phyloP scores from a whole-genome alignment of 75 land plant species.

The Sequoia sempervirens region DNA sequence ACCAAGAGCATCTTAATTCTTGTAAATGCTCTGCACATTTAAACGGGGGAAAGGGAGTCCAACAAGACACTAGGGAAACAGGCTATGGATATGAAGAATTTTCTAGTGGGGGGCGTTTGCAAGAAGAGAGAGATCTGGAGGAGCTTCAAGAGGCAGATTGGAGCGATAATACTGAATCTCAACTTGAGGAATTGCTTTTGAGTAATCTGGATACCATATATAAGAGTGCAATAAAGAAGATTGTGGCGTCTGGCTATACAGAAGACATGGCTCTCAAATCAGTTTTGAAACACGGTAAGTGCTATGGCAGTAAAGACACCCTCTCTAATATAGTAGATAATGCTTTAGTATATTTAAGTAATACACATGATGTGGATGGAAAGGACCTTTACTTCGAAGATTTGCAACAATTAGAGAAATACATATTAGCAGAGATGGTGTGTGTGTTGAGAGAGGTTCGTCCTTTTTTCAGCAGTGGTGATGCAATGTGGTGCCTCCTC shows the following conservation, averaged over 20 bases:
- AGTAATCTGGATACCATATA: constrained; percentile 58
- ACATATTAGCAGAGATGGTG: constrained; percentile 58
- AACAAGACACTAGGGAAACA: neutral
- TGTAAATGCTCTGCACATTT: constrained; percentile 16
- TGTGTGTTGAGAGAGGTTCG: constrained; percentile 55
- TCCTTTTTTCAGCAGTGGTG: constrained; percentile 63
- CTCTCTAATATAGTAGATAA: constrained; percentile 76
- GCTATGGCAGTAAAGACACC: constrained; percentile 59
- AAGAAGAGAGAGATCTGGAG: constrained; percentile 34
- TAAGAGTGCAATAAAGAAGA: constrained; percentile 62
- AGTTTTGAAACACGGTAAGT: constrained; percentile 63
- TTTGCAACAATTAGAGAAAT: constrained; percentile 55
- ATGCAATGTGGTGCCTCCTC: constrained; percentile 84
- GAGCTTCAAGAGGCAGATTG: constrained; percentile 69
- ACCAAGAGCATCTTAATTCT: constrained; percentile 22
- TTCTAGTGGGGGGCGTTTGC: constrained; percentile 15
- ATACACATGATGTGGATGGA: constrained; percentile 29
- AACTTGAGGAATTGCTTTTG: constrained; percentile 74
- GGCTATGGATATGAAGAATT: constrained; percentile 23
- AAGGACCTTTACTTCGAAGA: constrained; percentile 47
- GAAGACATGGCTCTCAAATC: constrained; percentile 70
- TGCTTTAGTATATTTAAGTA: constrained; percentile 47
- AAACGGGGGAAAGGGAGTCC: constrained; percentile 14
- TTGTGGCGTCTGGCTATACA: constrained; percentile 58
- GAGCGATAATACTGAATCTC: constrained; percentile 57